These are phyloP conservation scores for Stramenopiles sp. DNA, from an alignment of 352 stramenopile species.

Conservation along the genomic window DNA sequence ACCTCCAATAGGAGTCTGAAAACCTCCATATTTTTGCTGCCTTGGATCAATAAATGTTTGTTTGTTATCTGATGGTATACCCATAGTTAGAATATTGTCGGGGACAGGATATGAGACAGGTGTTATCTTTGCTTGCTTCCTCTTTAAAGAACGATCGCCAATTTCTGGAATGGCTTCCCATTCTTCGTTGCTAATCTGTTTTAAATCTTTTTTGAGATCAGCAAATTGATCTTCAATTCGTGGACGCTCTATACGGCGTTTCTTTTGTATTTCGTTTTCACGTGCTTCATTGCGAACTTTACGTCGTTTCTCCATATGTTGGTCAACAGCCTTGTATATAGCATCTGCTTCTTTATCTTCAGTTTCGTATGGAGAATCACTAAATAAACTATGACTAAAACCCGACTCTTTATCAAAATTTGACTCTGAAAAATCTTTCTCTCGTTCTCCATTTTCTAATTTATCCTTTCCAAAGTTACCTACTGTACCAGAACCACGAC, in stretches of 20 bases:
- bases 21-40: constrained; percentile 5
- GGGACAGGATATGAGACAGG: constrained; percentile 14
- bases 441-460: constrained; percentile 1
- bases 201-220: constrained; percentile 9
- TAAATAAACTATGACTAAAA: constrained; percentile 7
- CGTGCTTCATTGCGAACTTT: constrained; percentile 10
- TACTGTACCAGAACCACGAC: background rate
- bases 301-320: constrained; percentile 3
- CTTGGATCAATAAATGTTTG: background rate
- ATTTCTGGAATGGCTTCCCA: constrained; percentile 13
- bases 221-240: constrained; percentile 13
- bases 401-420: background rate
- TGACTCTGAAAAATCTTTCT: background rate
- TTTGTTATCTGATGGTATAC: background rate
- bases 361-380: constrained; percentile 4
- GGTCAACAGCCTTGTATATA: constrained; percentile 10
- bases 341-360: constrained; percentile 10
- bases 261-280: constrained; percentile 8
- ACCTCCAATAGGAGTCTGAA: background rate
- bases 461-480: background rate
- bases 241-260: background rate
- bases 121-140: constrained; percentile 1
- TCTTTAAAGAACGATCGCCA: constrained; percentile 3
- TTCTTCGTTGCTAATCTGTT: constrained; percentile 9
- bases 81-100: constrained; percentile 12